phyloP scores from a whole-genome alignment of 2,329 filamentous ascomycete genomes.

The Mycogone perniciosa region DNA sequence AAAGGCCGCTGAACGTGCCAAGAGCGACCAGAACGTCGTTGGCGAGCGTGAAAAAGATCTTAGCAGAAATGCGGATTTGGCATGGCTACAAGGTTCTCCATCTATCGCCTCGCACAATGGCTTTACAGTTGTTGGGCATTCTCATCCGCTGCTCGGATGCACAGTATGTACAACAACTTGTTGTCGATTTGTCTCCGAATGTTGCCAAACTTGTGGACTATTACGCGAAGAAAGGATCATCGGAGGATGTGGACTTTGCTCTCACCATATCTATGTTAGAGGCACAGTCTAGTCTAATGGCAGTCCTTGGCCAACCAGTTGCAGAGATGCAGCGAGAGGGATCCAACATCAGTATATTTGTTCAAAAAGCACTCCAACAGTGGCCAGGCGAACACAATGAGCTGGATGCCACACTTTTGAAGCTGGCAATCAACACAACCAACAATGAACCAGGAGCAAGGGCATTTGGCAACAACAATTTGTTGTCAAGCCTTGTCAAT shows the following conservation, averaged over 20 bases:
- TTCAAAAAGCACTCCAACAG: slow-evolving; percentile 22
- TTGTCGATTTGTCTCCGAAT: slow-evolving; percentile 23
- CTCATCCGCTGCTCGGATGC: slow-evolving; percentile 25
- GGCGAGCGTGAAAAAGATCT: slow-evolving; percentile 43
- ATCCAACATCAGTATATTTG: slow-evolving; percentile 24
- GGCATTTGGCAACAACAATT: slow-evolving; percentile 56
- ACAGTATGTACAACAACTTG: slow-evolving; percentile 22
- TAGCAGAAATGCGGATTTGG: slow-evolving; percentile 56
- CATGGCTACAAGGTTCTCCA: slow-evolving; percentile 40
- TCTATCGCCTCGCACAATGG: slow-evolving; percentile 57
- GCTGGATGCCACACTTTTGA: slow-evolving; percentile 26
- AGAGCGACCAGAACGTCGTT: slow-evolving; percentile 55
- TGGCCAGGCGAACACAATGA: slow-evolving; percentile 25
- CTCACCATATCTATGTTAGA: slow-evolving; percentile 37
- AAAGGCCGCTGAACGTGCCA: slow-evolving; percentile 63
- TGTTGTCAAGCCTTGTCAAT: slow-evolving; percentile 43
- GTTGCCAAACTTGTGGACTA: slow-evolving; percentile 20
- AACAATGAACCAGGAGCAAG: slow-evolving; percentile 73
- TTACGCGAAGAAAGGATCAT: slow-evolving; percentile 15
- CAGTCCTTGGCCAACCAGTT: background rate
- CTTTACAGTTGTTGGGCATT: slow-evolving; percentile 56
- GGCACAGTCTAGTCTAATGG: slow-evolving; percentile 25
- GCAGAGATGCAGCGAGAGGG: slow-evolving; percentile 21
- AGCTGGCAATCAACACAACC: slow-evolving; percentile 76
- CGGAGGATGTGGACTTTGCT: slow-evolving; percentile 33